phyloP scores from a whole-genome alignment of 1,284 basidiomycete genomes.

The Apiotrichum gamsii region DNA sequence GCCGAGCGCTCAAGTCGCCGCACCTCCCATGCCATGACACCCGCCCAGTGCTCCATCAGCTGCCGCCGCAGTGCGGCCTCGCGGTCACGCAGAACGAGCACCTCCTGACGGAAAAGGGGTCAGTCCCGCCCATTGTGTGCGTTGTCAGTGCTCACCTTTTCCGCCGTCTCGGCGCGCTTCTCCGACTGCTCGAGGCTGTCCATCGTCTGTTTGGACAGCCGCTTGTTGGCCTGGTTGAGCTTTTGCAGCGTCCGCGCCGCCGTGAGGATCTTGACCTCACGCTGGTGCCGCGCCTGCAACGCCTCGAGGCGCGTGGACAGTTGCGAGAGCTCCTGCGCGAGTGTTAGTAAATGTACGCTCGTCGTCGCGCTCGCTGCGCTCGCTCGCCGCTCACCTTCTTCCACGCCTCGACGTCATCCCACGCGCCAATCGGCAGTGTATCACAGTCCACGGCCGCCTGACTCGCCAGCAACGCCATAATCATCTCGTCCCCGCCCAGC shows the following conservation, averaged over 20 bases:
- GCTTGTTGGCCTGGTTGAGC: conserved; percentile 44
- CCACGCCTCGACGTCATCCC: conserved; percentile 83
- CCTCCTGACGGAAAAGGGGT: no score
- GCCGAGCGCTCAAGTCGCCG: conserved; percentile 35
- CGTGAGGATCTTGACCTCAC: conserved; percentile 48
- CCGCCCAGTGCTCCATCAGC: conserved; percentile 48
- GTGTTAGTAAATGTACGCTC: neutral
- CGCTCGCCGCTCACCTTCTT: conserved; percentile 74
- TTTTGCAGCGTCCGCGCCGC: conserved; percentile 46
- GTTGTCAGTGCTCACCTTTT: conserved; percentile 34
- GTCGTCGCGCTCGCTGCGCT: no score
- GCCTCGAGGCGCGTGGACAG: conserved; percentile 38
- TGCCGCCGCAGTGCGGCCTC: conserved; percentile 38
- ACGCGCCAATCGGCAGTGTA: conserved; percentile 63
- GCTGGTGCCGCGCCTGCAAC: conserved; percentile 41
- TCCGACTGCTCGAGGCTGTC: conserved; percentile 46
- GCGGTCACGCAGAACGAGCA: conserved; percentile 40
- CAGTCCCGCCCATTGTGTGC: neutral
- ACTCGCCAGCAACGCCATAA: conserved; percentile 74
- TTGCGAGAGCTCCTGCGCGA: conserved; percentile 37
- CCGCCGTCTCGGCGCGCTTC: conserved; percentile 43
- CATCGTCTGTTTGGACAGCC: conserved; percentile 46
- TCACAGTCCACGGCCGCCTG: conserved; percentile 70
- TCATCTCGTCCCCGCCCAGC: conserved; percentile 58
- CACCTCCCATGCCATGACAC: conserved; percentile 48